Percentiles rank a stretch among this genome's conserved stretches.
Evolutionary conservation across 2,329 filamentous ascomycete species (phyloP).

Genomic region (Xylariaceae sp.): DNA sequence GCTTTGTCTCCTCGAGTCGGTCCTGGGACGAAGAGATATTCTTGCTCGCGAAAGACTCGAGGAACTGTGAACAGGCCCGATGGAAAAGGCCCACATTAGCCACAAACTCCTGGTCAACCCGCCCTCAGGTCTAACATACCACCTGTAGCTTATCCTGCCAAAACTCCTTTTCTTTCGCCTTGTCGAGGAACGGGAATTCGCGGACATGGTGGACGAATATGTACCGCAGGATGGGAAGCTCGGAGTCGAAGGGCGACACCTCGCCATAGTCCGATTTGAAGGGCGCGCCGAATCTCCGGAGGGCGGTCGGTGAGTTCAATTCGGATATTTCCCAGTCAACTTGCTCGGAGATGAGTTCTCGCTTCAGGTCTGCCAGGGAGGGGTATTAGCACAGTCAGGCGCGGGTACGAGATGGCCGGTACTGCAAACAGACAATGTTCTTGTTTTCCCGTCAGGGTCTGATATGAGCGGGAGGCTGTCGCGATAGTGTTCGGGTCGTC

Average conservation of each 20-base stretch:
- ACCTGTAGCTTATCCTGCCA: conserved; percentile 98
- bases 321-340: conserved; percentile 86
- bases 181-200: conserved; percentile 95
- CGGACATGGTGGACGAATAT: conserved; percentile 98
- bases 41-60: conserved; percentile 95
- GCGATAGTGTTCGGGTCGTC: conserved; percentile 13
- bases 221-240: conserved; percentile 87
- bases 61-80: conserved; percentile 54
- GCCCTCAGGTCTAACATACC: conserved; percentile 48
- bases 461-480: conserved; percentile 34
- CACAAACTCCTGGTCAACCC: not conserved
- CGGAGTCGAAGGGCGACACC: conserved; percentile 86
- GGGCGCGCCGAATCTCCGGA: conserved; percentile 90
- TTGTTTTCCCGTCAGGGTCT: conserved; percentile 82
- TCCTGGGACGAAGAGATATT: conserved; percentile 97
- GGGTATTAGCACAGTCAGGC: conserved; percentile 19
- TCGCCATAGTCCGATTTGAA: conserved; percentile 92
- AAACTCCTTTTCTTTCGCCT: conserved; percentile 96
- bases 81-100: not conserved
- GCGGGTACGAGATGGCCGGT: not conserved
- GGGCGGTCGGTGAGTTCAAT: conserved; percentile 87
- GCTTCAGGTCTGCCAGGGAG: conserved; percentile 69
- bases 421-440: conserved; percentile 75
- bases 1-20: conserved; percentile 90
- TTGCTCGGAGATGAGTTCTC: conserved; percentile 87